Percentiles rank a stretch among this genome's conserved stretches.
Evolutionary conservation across 257 asterid species (phyloP).

Genomic region (Echites panduratus): DNA sequence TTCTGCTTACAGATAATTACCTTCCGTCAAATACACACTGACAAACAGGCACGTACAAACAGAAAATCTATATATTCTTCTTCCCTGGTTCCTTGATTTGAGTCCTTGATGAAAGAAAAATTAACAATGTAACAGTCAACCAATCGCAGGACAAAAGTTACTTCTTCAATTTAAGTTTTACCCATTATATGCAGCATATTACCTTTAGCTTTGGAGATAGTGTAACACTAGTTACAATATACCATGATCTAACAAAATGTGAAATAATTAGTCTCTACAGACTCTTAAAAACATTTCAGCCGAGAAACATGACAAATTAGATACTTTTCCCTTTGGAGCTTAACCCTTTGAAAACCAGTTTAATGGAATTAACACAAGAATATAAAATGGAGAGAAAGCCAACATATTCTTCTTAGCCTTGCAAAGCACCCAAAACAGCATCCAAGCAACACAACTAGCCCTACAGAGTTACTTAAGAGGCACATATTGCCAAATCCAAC

Average conservation of each 20-base stretch:
- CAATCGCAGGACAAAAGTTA: not conserved
- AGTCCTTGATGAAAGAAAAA: conserved; percentile 1
- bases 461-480: not conserved
- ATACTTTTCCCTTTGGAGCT: not conserved
- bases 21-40: not conserved
- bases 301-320: not conserved
- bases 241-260: not conserved
- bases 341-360: not conserved
- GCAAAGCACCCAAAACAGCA: not conserved
- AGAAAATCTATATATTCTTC: not conserved
- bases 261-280: not conserved
- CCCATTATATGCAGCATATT: not conserved
- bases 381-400: not conserved
- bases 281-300: not conserved
- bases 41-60: not conserved
- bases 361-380: not conserved
- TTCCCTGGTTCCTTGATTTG: not conserved
- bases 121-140: not conserved
- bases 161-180: not conserved
- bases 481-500: not conserved
- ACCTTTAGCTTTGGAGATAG: not conserved
- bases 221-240: not conserved
- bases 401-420: not conserved
- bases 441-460: not conserved
- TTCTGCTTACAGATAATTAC: not conserved